Conservation (phyloP, 352 stramenopile genomes). For the Phytopythium aichiense region DNA sequence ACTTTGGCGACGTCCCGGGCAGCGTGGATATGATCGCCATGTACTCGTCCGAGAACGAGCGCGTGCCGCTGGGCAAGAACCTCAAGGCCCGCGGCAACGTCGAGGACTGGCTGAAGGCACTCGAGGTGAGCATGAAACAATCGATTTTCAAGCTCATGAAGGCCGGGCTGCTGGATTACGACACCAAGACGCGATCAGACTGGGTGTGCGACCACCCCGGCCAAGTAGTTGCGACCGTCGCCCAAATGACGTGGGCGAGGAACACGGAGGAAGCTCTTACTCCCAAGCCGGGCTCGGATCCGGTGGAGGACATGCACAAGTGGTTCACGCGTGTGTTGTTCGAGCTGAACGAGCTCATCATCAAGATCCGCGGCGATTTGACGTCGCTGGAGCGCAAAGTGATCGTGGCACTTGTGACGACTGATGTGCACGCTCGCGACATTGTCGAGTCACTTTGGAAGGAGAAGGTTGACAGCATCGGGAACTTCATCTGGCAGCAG, state of each 20-base stretch:
- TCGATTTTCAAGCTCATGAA: conserved; percentile 94
- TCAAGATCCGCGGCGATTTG: conserved; percentile 90
- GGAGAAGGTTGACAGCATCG: conserved; percentile 57
- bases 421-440: conserved; percentile 89
- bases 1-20: conserved; percentile 72
- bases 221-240: conserved; percentile 91
- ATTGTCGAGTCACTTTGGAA: conserved; percentile 79
- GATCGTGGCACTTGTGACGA: conserved; percentile 93
- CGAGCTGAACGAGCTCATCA: conserved; percentile 89
- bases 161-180: conserved; percentile 88
- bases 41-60: conserved; percentile 89
- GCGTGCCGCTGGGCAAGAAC: conserved; percentile 88
- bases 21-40: conserved; percentile 94
- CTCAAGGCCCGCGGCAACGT: conserved; percentile 90
- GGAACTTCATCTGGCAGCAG: conserved; percentile 94
- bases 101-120: conserved; percentile 84
- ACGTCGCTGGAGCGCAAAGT: conserved; percentile 87
- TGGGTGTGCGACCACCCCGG: conserved; percentile 90
- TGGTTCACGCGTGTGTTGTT: conserved; percentile 77
- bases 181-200: conserved; percentile 68
- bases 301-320: conserved; percentile 46
- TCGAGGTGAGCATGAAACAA: conserved; percentile 89
- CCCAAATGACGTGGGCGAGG: conserved; percentile 92
- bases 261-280: conserved; percentile 84
- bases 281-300: conserved; percentile 11